Percentiles rank a stretch among this genome's conserved stretches.
phyloP scores from a whole-genome alignment of 352 stramenopile species.

The Phytophthora ohioensis region DNA sequence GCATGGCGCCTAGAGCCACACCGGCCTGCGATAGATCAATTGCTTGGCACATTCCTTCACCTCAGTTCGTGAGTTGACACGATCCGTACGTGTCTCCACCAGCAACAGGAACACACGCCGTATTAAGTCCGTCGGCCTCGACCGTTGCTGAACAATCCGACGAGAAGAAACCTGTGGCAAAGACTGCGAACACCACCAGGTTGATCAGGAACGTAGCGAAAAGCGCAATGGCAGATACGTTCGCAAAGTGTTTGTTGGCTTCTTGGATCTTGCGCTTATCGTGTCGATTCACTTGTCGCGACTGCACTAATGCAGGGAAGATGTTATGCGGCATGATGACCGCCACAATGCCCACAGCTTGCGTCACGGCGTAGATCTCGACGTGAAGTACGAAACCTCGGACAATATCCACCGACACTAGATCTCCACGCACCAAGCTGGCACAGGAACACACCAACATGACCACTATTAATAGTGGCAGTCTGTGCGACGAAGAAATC shows the following conservation, averaged over 20 bases:
- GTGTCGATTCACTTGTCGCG: conserved; percentile 50
- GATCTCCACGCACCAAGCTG: conserved; percentile 86
- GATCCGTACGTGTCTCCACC: conserved; percentile 53
- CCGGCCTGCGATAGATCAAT: conserved; percentile 91
- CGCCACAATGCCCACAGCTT: conserved; percentile 92
- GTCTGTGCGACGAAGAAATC: conserved; percentile 93
- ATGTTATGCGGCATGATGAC: conserved; percentile 98
- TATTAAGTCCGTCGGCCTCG: conserved; percentile 56
- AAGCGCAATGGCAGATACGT: conserved; percentile 92
- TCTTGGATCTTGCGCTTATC: conserved; percentile 77
- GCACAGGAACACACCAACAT: conserved; percentile 95
- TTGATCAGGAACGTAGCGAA: conserved; percentile 97
- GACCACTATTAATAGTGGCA: conserved; percentile 36
- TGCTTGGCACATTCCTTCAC: conserved; percentile 74
- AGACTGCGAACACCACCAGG: conserved; percentile 89
- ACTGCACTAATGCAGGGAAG: conserved; percentile 90
- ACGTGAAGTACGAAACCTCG: conserved; percentile 83
- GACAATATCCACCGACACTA: conserved; percentile 64
- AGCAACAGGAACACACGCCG: conserved; percentile 67
- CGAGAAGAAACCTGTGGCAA: conserved; percentile 94
- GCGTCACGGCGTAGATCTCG: conserved; percentile 76
- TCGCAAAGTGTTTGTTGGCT: conserved; percentile 94
- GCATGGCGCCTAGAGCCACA: conserved; percentile 75
- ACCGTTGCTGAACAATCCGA: conserved; percentile 66
- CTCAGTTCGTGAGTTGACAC: conserved; percentile 63